Conservation (phyloP, 768 basidiomycete species). For the Lactarius akahatsu region DNA sequence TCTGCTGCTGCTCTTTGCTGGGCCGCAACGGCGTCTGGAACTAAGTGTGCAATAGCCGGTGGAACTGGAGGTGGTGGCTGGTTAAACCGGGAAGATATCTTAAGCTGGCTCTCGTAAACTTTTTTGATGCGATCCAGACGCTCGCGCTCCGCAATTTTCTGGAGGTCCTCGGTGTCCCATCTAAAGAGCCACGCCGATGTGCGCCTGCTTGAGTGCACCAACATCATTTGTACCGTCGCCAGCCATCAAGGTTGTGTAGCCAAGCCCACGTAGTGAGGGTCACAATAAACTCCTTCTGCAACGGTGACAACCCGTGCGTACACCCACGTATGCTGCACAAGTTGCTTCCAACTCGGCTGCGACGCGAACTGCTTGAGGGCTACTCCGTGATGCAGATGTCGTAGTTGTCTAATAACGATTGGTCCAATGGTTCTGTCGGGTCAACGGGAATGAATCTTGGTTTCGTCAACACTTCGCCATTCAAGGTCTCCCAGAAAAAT, state of each 20-base stretch:
- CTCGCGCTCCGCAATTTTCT: conserved; percentile 92
- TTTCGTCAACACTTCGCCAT: conserved; percentile 95
- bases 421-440: conserved; percentile 75
- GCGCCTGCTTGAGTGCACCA: conserved; percentile 96
- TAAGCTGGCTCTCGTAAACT: conserved; percentile 95
- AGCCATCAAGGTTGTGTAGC: conserved; percentile 95
- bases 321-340: conserved; percentile 96
- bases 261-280: conserved; percentile 84
- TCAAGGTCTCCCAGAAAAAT: conserved; percentile 56
- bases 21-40: conserved; percentile 88
- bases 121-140: conserved; percentile 89
- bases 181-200: conserved; percentile 93
- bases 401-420: conserved; percentile 74
- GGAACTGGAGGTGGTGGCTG: conserved; percentile 95
- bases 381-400: conserved; percentile 94
- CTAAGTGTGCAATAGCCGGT: conserved; percentile 77
- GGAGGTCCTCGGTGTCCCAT: conserved; percentile 88
- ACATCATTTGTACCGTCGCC: conserved; percentile 99
- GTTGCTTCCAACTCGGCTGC: conserved; percentile 68
- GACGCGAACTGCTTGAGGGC: conserved; percentile 86
- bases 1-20: conserved; percentile 78
- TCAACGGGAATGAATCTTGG: conserved; percentile 84
- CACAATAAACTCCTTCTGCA: conserved; percentile 94
- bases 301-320: conserved; percentile 96
- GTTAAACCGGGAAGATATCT: conserved; percentile 84